Conservation (phyloP, 2,329 filamentous ascomycete species). For the Thelonectria rubi region DNA sequence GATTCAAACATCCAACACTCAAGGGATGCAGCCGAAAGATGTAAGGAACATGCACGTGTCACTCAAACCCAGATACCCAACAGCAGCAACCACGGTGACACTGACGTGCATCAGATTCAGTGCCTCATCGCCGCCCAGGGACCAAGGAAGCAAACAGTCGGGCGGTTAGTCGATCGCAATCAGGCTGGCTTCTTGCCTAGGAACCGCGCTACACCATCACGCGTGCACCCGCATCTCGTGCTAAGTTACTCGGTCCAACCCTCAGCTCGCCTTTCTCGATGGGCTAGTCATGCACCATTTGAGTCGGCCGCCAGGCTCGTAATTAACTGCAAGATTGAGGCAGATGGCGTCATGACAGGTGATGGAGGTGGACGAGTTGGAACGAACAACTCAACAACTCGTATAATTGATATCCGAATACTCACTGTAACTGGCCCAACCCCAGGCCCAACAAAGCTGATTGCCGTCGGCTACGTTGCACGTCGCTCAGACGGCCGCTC, state of each 20-base stretch:
- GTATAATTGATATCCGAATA: not conserved
- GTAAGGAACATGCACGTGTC: conserved; percentile 5
- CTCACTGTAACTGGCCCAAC: no score
- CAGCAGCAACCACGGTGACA: not conserved
- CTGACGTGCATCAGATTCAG: not conserved
- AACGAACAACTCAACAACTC: not conserved
- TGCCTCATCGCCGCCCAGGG: not conserved
- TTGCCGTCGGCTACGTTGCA: not conserved
- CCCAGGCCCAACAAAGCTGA: not conserved
- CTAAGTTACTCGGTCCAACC: conserved; percentile 11
- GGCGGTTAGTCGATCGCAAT: conserved; percentile 13
- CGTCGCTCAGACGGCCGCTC: not conserved
- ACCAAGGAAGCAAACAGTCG: not conserved
- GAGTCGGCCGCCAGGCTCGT: conserved; percentile 5
- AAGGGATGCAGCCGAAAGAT: not conserved
- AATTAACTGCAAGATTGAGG: conserved; percentile 11
- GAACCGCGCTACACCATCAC: conserved; percentile 12
- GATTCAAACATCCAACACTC: not conserved
- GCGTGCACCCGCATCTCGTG: conserved; percentile 12
- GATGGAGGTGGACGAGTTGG: not conserved
- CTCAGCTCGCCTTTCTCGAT: not conserved
- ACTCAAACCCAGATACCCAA: not conserved
- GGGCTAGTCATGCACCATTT: conserved; percentile 11
- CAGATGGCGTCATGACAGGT: conserved; percentile 2
- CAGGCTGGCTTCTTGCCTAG: conserved; percentile 14